phyloP scores from a whole-genome alignment of 768 basidiomycete species.

The Psilocybe azurescens region DNA sequence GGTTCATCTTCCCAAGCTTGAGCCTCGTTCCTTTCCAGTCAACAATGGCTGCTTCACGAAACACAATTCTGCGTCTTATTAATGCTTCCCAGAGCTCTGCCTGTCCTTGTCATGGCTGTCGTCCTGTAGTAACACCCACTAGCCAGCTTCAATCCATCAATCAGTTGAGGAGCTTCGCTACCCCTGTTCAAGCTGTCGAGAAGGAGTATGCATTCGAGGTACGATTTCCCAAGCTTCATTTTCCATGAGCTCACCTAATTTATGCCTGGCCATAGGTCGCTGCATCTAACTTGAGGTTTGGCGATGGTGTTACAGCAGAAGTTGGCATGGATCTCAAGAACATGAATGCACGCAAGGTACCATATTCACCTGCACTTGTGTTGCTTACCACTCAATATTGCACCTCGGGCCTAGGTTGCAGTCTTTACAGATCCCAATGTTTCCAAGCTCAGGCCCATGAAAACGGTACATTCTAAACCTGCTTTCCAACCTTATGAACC shows the following conservation, averaged over 20 bases:
- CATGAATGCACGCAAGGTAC: constrained; percentile 86
- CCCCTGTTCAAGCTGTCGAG: constrained; percentile 71
- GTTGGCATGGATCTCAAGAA: constrained; percentile 96
- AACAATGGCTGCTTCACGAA: constrained; percentile 59
- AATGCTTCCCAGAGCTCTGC: constrained; percentile 72
- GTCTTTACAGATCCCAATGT: constrained; percentile 94
- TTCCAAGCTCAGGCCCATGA: constrained; percentile 81
- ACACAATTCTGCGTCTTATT: constrained; percentile 74
- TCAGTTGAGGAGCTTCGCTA: constrained; percentile 76
- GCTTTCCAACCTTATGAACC: neutral
- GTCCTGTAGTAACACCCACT: constrained; percentile 46
- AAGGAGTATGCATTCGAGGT: constrained; percentile 96
- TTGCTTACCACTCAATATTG: neutral
- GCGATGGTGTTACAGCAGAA: constrained; percentile 88
- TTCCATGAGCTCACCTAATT: neutral
- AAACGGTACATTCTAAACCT: constrained; percentile 58
- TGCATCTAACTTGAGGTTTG: constrained; percentile 87
- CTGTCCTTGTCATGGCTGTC: constrained; percentile 83
- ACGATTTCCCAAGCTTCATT: constrained; percentile 13
- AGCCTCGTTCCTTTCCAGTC: constrained; percentile 8
- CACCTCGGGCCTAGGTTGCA: constrained; percentile 61
- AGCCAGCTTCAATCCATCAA: constrained; percentile 53
- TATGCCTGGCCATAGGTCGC: constrained; percentile 58
- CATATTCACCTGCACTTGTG: neutral
- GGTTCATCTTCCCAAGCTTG: constrained; percentile 17